Conservation (phyloP, 805 yeast genomes). For the Danielia reshetovae region DNA sequence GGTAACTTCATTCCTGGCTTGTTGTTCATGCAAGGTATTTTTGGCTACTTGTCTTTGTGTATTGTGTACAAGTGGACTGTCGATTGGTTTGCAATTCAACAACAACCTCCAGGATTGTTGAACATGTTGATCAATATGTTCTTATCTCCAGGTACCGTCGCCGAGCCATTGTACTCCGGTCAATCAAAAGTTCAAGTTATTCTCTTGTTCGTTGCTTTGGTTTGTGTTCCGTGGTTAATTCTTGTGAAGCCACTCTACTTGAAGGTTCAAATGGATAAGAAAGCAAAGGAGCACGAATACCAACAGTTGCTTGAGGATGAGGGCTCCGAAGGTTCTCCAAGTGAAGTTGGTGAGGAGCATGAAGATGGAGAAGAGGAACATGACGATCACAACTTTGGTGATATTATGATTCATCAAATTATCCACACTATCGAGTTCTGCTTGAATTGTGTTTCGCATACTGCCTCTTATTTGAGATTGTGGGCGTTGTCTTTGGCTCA, state of each 20-base stretch:
- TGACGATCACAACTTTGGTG: conserved; percentile 76
- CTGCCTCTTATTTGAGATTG: conserved; percentile 91
- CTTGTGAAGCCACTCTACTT: conserved; percentile 77
- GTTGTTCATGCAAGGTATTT: conserved; percentile 92
- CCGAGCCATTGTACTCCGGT: conserved; percentile 74
- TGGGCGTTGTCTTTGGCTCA: conserved; percentile 98
- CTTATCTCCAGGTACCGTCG: conserved; percentile 84
- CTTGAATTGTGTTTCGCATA: conserved; percentile 95
- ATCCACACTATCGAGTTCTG: conserved; percentile 98
- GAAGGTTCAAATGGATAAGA: conserved; percentile 51
- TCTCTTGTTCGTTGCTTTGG: conserved; percentile 68
- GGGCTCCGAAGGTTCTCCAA: conserved; percentile 19
- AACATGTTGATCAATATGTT: conserved; percentile 97
- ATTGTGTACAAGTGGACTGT: conserved; percentile 93
- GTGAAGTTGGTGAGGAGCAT: conserved; percentile 37
- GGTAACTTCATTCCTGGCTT: conserved; percentile 96
- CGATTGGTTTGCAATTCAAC: conserved; percentile 77
- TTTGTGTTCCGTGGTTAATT: conserved; percentile 91
- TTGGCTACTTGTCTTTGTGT: conserved; percentile 83
- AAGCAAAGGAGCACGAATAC: conserved; percentile 51
- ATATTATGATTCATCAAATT: conserved; percentile 93
- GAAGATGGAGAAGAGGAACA: conserved; percentile 52
- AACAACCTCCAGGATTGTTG: conserved; percentile 87
- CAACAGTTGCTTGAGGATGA: conserved; percentile 33
- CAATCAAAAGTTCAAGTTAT: conserved; percentile 74